Conservation (phyloP, 2,329 filamentous ascomycete genomes). For the Sclerotinia subarctica region DNA sequence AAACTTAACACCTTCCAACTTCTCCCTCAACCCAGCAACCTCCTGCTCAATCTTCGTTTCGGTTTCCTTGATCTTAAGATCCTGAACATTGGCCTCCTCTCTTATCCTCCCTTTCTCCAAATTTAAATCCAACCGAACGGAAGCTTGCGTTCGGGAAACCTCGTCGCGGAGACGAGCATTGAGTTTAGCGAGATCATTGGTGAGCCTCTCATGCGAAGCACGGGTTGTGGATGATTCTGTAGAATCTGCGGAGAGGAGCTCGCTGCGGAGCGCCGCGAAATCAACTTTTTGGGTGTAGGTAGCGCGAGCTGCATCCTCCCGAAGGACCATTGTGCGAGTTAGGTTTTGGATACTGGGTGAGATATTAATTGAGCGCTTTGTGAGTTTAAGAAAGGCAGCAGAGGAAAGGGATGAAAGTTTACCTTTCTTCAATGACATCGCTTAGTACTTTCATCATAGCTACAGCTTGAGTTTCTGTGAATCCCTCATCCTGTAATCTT, state of each 20-base stretch:
- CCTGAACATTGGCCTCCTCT: slow-evolving; percentile 93
- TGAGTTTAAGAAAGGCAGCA: no score
- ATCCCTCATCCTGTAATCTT: slow-evolving; percentile 82
- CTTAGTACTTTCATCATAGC: slow-evolving; percentile 99
- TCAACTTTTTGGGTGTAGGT: slow-evolving; percentile 89
- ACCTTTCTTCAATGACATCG: slow-evolving; percentile 96
- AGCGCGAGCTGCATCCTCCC: slow-evolving; percentile 84
- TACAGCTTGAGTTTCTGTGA: slow-evolving; percentile 90
- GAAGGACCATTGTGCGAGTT: slow-evolving; percentile 94
- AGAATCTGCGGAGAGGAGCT: slow-evolving; percentile 86
- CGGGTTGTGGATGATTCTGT: slow-evolving; percentile 87
- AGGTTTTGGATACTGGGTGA: slow-evolving; percentile 80
- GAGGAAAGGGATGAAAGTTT: not conserved
- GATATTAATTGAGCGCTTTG: slow-evolving; percentile 12
- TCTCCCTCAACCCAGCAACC: slow-evolving; percentile 82
- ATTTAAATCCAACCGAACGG: slow-evolving; percentile 87
- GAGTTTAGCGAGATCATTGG: slow-evolving; percentile 92
- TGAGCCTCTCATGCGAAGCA: slow-evolving; percentile 84
- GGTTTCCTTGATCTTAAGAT: slow-evolving; percentile 98
- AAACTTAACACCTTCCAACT: slow-evolving; percentile 96
- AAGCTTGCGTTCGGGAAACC: slow-evolving; percentile 89
- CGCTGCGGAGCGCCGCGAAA: slow-evolving; percentile 93
- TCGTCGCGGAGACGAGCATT: slow-evolving; percentile 88
- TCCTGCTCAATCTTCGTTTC: slow-evolving; percentile 98
- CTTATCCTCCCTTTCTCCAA: slow-evolving; percentile 94